Base-by-base conservation (phyloP, 2,329 filamentous ascomycete species). In the Stagonosporopsis rhizophila region DNA sequence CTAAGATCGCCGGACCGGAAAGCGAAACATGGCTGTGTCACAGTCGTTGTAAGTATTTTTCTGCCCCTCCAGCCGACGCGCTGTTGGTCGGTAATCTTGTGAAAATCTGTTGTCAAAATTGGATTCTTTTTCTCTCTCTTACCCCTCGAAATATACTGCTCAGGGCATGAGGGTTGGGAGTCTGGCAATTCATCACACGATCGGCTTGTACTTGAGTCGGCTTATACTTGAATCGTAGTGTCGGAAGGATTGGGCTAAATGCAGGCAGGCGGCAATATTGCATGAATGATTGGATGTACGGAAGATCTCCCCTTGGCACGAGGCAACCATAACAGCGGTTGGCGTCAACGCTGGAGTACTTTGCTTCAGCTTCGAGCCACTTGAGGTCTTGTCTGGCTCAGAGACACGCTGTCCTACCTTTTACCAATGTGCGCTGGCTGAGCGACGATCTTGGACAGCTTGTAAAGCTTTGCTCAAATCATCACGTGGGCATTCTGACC, bases 221-320 rank as follows among this genome's bases (percentile, higher is more conserved):
- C 19, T 14, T 14, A 4, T 7, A 11, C 35, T 32, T 46, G 25
- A 6, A 2, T 17, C 5, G 20, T 17, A 34, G 14, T 2, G 19
- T 34, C 2, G 6, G 11, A 28, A 25, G 30, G 20, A 25, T 49
- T 35, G 27, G 34, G 37, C 30, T 20, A 34, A 12, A 9, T 17
- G 47, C 53, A 44, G 42, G 5, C 30, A n/a, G 42, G 53, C 53
- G 53, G 37, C 39, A 44, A 52, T 39, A 19, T 42, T 37, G 47
- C 37, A n/a, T 15, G 25, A 20, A 8, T 17, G 47, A 52, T 56
- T 56, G 53, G 53, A 34, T 30, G 15, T 15, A 47, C 22, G 37
- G 37, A 37, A 6, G 4, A 14, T 4, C 15, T 8, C 23, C 47
- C 37, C 27, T 37, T 28, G 42, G 27, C 7, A 25, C 17, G 19